These are phyloP conservation scores for Panicum virgatum DNA, from an alignment of 202 grass and related monocot genomes.

Conservation along the genomic window DNA sequence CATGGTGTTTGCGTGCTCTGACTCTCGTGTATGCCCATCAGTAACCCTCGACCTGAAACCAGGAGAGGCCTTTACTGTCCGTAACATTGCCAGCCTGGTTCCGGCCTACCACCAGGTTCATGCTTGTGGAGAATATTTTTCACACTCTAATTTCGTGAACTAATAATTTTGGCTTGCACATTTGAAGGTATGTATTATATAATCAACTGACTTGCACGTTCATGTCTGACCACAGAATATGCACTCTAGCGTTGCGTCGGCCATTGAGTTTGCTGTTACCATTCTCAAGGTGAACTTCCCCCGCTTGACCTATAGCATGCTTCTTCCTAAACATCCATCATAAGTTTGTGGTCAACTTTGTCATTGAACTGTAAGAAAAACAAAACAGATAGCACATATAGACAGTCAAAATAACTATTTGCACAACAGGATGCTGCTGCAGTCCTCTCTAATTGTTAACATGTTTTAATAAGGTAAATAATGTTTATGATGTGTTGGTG, in stretches of 20 bases:
- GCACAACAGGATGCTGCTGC: neutral
- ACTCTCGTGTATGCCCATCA: conserved; percentile 79
- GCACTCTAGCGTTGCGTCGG: conserved; percentile 46
- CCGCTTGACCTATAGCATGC: neutral
- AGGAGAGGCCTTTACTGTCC: conserved; percentile 79
- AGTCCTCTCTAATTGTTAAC: neutral
- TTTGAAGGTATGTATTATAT: neutral
- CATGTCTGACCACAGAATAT: conserved; percentile 44
- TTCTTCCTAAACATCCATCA: neutral
- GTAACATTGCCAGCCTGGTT: conserved; percentile 72
- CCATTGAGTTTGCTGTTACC: conserved; percentile 71
- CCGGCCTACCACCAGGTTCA: conserved; percentile 61
- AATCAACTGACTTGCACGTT: conserved; percentile 11
- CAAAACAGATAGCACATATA: neutral
- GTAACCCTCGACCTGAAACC: conserved; percentile 63
- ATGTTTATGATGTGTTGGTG: conserved; percentile 1
- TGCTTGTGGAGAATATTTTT: conserved; percentile 29
- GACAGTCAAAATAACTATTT: neutral
- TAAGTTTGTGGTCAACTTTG: neutral
- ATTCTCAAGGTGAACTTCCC: conserved; percentile 65
- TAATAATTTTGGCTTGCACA: neutral
- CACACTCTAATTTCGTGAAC: neutral
- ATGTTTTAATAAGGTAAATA: neutral
- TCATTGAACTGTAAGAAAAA: neutral
- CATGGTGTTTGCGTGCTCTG: conserved; percentile 85